Conservation (phyloP, 371 early-diverging fungal species). For the Catenaria anguillulae region DNA sequence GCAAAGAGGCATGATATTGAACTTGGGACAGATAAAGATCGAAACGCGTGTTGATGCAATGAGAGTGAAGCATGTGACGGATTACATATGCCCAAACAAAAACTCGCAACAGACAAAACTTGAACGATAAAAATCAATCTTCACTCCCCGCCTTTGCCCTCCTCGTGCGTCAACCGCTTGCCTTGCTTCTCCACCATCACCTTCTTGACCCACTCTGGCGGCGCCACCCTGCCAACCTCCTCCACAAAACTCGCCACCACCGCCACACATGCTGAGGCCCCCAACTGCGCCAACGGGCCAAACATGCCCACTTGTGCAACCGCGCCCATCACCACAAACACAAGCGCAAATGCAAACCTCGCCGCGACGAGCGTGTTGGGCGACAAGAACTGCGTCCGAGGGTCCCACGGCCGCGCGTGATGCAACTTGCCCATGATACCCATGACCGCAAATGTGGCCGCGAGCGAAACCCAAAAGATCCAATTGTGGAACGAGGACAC, state of each 20-base stretch:
- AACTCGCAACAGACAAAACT: too few species aligned
- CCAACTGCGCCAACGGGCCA: not conserved
- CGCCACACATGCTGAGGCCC: not conserved
- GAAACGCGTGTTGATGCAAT: too few species aligned
- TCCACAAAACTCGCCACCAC: not conserved
- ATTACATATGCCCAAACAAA: too few species aligned
- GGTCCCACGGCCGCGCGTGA: not conserved
- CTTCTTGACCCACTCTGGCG: too few species aligned
- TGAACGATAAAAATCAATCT: too few species aligned
- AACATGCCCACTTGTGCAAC: not conserved
- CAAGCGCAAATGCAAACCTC: not conserved
- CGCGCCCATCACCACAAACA: not conserved
- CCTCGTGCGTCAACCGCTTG: too few species aligned
- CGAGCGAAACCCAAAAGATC: not conserved
- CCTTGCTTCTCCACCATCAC: too few species aligned
- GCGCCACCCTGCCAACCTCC: not conserved
- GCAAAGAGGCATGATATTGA: too few species aligned
- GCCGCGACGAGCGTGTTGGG: not conserved
- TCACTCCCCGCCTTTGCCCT: too few species aligned
- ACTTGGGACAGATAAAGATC: too few species aligned
- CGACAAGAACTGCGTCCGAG: not conserved
- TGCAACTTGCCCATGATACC: not conserved
- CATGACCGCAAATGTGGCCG: not conserved
- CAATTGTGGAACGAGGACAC: not conserved
- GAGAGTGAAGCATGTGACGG: too few species aligned